phyloP scores from a whole-genome alignment of 176 grass and related monocot species.

The Phyllostachys edulis region DNA sequence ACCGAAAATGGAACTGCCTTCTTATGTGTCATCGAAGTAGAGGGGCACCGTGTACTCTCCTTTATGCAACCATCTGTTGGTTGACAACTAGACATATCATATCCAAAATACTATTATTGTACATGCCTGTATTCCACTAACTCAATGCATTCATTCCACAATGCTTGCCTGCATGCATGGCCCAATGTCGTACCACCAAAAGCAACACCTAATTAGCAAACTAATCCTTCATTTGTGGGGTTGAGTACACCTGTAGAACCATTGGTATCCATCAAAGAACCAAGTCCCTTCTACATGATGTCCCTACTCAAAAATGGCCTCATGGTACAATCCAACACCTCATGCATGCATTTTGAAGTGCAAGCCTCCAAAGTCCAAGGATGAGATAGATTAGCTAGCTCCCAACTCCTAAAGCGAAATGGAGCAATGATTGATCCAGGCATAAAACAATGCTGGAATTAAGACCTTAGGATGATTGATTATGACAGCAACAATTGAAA shows the following conservation, averaged over 20 bases:
- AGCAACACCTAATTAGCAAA: neutral
- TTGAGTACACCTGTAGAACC: neutral
- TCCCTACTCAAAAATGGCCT: neutral
- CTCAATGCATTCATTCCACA: neutral
- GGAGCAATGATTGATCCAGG: conserved; percentile 38
- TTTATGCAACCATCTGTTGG: conserved; percentile 4
- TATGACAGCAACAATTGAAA: conserved; percentile 8
- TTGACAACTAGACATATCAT: conserved; percentile 33
- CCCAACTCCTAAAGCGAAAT: conserved; percentile 4
- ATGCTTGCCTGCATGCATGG: neutral
- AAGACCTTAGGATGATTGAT: conserved; percentile 20
- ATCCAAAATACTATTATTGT: neutral
- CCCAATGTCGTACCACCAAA: neutral
- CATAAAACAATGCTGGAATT: neutral
- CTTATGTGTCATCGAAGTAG: conserved; percentile 1
- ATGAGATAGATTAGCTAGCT: neutral
- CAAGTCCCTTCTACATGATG: neutral
- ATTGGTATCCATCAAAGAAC: neutral
- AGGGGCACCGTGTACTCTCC: conserved; percentile 19
- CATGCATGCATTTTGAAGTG: neutral
- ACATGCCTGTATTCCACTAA: conserved; percentile 33
- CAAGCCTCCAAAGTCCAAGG: neutral
- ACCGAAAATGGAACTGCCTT: neutral
- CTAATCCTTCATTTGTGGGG: conserved; percentile 19
- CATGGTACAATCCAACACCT: neutral